phyloP scores from a whole-genome alignment of 805 yeast genomes.

The Kluyveromyces starmeri region DNA sequence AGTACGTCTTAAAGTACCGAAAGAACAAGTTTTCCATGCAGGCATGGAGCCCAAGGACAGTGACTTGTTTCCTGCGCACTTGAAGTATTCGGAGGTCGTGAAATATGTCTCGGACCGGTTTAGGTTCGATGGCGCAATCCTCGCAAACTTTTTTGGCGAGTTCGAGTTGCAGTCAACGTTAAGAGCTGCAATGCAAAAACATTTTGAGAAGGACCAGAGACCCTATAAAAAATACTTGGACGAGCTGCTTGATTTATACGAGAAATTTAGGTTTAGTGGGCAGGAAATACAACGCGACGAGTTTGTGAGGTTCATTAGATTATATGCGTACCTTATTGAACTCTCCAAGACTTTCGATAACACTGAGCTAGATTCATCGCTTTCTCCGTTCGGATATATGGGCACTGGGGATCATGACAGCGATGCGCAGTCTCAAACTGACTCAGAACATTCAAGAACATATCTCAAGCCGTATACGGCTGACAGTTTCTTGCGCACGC shows the following conservation, averaged over 20 bases:
- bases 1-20: conserved; percentile 33
- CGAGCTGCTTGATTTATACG: conserved; percentile 48
- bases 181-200: conserved; percentile 16
- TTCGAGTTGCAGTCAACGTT: conserved; percentile 21
- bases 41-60: conserved; percentile 31
- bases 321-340: conserved; percentile 30
- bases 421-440: neutral
- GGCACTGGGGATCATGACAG: conserved; percentile 1
- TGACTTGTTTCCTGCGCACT: conserved; percentile 31
- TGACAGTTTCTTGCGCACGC: neutral
- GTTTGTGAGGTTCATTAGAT: conserved; percentile 50
- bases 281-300: conserved; percentile 47
- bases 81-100: conserved; percentile 44
- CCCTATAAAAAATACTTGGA: conserved; percentile 8
- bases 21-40: conserved; percentile 38
- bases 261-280: conserved; percentile 59
- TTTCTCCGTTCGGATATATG: neutral
- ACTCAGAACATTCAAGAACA: conserved; percentile 1
- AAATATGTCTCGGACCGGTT: conserved; percentile 53
- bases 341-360: conserved; percentile 6
- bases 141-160: conserved; percentile 27
- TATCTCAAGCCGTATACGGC: neutral
- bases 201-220: conserved; percentile 16
- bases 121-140: conserved; percentile 37
- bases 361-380: neutral